Conservation (phyloP, 352 stramenopile genomes). For the Globisporangium spiculum region DNA sequence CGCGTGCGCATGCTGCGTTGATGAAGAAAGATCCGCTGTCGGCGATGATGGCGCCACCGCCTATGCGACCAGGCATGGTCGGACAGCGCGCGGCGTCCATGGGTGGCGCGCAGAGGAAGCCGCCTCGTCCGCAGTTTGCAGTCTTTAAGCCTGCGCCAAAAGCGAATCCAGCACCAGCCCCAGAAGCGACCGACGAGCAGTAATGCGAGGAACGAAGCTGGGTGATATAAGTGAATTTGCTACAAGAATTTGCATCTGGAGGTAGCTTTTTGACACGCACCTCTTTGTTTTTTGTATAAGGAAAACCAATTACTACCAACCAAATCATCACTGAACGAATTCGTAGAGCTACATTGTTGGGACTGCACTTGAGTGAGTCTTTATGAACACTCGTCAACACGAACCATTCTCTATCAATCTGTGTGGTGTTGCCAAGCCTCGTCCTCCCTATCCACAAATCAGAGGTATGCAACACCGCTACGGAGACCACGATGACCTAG, state of each 20-base stretch:
- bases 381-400: not conserved
- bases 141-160: conserved; percentile 74
- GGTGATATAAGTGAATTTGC: not conserved
- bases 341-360: not conserved
- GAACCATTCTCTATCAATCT: not conserved
- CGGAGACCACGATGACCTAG: not conserved
- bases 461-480: not conserved
- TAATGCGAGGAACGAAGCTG: conserved; percentile 19
- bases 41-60: conserved; percentile 85
- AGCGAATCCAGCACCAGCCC: conserved; percentile 8
- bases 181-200: conserved; percentile 22
- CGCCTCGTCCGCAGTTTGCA: conserved; percentile 78
- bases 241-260: not conserved
- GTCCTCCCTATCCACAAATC: not conserved
- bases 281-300: not conserved
- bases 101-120: conserved; percentile 33
- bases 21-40: conserved; percentile 85
- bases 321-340: not conserved
- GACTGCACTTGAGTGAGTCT: not conserved
- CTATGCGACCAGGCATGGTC: conserved; percentile 39
- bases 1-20: conserved; percentile 39
- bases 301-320: not conserved
- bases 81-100: conserved; percentile 31
- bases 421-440: not conserved
- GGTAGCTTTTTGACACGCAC: conserved; percentile 5